Evolutionary conservation across 345 rosid genomes (phyloP).

Genomic region (Eucalyptus cloeziana): DNA sequence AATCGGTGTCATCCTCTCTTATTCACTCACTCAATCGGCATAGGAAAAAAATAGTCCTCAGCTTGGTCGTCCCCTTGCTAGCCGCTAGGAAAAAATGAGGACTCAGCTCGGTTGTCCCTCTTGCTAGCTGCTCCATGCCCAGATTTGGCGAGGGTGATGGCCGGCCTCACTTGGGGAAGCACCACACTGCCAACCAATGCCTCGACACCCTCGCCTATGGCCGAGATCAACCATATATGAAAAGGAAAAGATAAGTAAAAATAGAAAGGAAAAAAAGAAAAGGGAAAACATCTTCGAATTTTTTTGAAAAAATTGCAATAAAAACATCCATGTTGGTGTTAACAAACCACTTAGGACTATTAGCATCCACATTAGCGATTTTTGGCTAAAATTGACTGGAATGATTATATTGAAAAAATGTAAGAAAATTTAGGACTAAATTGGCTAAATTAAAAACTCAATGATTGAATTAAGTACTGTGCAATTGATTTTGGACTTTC

Average conservation of each 20-base stretch:
- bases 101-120: no score
- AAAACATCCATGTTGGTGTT: neutral
- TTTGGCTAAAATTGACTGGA: neutral
- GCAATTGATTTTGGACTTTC: neutral
- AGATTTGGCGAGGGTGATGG: neutral
- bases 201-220: no score
- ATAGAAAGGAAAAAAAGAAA: no score
- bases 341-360: neutral
- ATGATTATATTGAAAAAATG: neutral
- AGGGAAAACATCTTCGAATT: no score
- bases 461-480: no score
- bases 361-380: fast-evolving
- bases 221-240: neutral
- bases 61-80: neutral
- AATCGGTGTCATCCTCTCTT: neutral
- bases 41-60: neutral
- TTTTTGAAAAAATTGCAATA: no score
- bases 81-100: neutral
- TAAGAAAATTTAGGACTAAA: no score
- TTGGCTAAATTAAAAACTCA: neutral
- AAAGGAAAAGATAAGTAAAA: no score
- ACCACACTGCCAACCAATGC: neutral
- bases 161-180: neutral
- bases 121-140: no score
- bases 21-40: neutral